Base-by-base conservation (phyloP, 2,329 filamentous ascomycete genomes). In the Reticulascus tulasneorum region DNA sequence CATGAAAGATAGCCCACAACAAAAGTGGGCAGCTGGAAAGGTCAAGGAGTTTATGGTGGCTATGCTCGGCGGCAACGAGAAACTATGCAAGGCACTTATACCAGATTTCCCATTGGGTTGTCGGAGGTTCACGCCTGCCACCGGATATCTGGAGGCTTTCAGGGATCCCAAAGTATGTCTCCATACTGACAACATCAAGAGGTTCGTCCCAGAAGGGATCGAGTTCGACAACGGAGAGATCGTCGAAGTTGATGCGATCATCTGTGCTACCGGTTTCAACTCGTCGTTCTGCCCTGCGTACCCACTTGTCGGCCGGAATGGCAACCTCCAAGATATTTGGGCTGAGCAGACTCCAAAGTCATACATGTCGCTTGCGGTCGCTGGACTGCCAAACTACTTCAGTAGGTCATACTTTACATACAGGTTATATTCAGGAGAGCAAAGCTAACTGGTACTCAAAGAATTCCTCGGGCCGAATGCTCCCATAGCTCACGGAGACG, bases 231-330 rank as follows among this genome's bases (percentile, higher is more conserved):
- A 64, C 5, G 73, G 70, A n/a, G 50, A 64, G 23, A 53, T 69
- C n/a, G 51, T 73, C 33, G 60, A 70, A 22, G 65, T 75, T 11
- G 77, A 81, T 47, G 64, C 65, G 10, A 67, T 81, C 16, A 62
- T 80, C 30, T 76, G 73, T 40, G 75, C 74, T n/a, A 77, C 73
- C 0, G 73, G 74, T 2, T 78, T 76, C 47, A 66, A 77, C 46
- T 67, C 67, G 6, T 72, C 69, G 2, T 77, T 75, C 50, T 51
- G 61, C 7, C 72, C 73, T 4, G 61, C 67, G 1, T 77, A 74
- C 41, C 71, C 71, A 1, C 53, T 77, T 13, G 51, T 70, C 6
- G 71, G 70, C 9, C 59, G 65, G 16, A 47, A 60, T n/a, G 71
- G 70, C 13, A 70, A 75, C 42, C 58, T 78, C 21, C 70, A 71